phyloP scores from a whole-genome alignment of 768 basidiomycete genomes.

The Leccinum ochraceum region DNA sequence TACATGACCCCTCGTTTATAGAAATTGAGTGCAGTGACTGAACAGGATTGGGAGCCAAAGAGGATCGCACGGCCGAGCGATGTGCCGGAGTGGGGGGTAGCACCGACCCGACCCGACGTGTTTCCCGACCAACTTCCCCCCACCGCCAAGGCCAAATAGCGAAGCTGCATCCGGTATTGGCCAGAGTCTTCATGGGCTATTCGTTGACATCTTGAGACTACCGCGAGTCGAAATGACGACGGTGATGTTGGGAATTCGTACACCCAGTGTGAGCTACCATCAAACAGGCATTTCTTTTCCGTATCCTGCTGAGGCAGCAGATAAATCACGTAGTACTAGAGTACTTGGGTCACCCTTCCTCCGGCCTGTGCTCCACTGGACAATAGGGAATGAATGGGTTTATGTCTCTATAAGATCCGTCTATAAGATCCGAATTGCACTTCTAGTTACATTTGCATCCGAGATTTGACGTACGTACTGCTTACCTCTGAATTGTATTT shows the following conservation, averaged over 20 bases:
- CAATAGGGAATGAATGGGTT: background rate
- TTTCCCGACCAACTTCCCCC: slow-evolving; percentile 26
- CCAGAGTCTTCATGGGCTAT: background rate
- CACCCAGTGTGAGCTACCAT: background rate
- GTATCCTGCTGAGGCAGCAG: background rate
- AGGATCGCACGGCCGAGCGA: slow-evolving; percentile 83
- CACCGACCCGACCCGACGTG: slow-evolving; percentile 48
- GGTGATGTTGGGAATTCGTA: background rate
- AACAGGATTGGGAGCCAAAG: slow-evolving; percentile 85
- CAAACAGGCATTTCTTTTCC: background rate
- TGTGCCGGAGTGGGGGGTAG: slow-evolving; percentile 91
- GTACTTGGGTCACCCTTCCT: background rate
- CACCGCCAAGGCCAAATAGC: background rate
- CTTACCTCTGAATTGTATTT: background rate
- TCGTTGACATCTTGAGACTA: background rate
- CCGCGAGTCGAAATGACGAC: background rate
- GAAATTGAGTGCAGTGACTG: slow-evolving; percentile 63
- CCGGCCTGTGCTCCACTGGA: background rate
- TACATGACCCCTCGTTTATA: slow-evolving; percentile 2
- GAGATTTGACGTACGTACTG: background rate
- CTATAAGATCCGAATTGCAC: background rate
- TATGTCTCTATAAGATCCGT: background rate
- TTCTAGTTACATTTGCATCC: background rate
- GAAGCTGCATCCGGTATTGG: background rate
- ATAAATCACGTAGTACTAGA: too few species aligned